phyloP scores from a whole-genome alignment of 78 protist species.

The Dictyostelium citrinum region DNA sequence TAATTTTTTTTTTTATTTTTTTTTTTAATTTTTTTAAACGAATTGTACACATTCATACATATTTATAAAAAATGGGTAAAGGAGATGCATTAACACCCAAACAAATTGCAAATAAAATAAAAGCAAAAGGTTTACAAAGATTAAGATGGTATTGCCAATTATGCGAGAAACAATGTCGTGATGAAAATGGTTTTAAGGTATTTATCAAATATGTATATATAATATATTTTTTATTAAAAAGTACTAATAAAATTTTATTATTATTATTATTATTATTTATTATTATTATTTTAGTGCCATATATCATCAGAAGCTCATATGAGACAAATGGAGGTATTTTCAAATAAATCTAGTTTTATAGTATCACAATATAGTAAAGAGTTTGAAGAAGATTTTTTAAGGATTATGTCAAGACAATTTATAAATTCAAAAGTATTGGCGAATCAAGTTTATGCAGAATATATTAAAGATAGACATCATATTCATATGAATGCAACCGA shows the following conservation, averaged over 20 bases:
- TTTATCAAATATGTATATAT: neutral
- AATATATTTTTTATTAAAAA: too few relatives aligned
- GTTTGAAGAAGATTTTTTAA: constrained; percentile 89
- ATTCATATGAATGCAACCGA: constrained; percentile 90
- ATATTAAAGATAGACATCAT: constrained; percentile 87
- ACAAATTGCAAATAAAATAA: constrained; percentile 67
- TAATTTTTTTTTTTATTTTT: too few relatives aligned
- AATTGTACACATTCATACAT: too few relatives aligned
- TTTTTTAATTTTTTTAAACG: too few relatives aligned
- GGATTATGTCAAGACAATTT: constrained; percentile 75
- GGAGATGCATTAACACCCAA: constrained; percentile 71
- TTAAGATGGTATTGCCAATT: constrained; percentile 96
- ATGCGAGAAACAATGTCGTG: constrained; percentile 97
- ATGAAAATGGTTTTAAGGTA: constrained; percentile 94
- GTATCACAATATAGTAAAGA: constrained; percentile 80
- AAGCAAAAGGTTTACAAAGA: constrained; percentile 93
- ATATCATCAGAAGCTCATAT: constrained; percentile 88
- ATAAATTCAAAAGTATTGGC: constrained; percentile 80
- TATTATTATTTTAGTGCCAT: constrained; percentile 84
- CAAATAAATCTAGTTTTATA: constrained; percentile 79
- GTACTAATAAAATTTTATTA: too few relatives aligned
- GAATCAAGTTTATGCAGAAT: constrained; percentile 87
- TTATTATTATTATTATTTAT: neutral
- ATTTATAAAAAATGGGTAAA: constrained; percentile 49
- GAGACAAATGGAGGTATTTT: constrained; percentile 88